Evolutionary conservation across 768 basidiomycete genomes (phyloP).

Genomic region (Pisolithus sp.): DNA sequence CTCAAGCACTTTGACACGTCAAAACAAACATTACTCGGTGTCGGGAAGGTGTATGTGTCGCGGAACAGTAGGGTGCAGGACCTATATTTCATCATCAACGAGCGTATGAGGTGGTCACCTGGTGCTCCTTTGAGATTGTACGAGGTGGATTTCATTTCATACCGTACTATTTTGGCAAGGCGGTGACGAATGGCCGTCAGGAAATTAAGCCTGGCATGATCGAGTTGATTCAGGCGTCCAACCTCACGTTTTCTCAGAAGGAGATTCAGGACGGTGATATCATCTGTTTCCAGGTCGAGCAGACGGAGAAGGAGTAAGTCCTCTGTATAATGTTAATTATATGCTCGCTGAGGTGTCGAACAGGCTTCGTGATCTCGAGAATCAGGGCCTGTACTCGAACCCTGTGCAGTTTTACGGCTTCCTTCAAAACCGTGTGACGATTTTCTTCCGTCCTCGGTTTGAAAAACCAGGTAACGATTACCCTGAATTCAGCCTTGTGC

Average conservation of each 20-base stretch:
- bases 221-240: constrained; percentile 94
- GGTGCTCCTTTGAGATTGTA: constrained; percentile 91
- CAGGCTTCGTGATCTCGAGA: constrained; percentile 82
- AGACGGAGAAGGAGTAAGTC: constrained; percentile 87
- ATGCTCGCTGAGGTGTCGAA: constrained; percentile 2
- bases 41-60: constrained; percentile 83
- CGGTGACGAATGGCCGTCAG: constrained; percentile 30
- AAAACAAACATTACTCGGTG: constrained; percentile 80
- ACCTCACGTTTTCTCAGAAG: constrained; percentile 90
- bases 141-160: constrained; percentile 50
- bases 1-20: constrained; percentile 96
- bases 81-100: constrained; percentile 76
- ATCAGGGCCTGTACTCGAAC: constrained; percentile 82
- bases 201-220: constrained; percentile 99
- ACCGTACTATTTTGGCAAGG: neutral
- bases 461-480: constrained; percentile 73
- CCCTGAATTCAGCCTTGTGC: constrained; percentile 80
- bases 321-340: neutral
- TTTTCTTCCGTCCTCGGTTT: constrained; percentile 87
- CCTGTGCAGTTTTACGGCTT: constrained; percentile 96
- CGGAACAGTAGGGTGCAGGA: constrained; percentile 87
- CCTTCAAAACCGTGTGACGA: constrained; percentile 94
- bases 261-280: constrained; percentile 99
- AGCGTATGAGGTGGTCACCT: constrained; percentile 91
- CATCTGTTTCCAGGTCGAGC: constrained; percentile 97